A percentile compares a stretch with the other conserved stretches of the same genome.
Conservation (phyloP, 306 rosid genomes). For the Herpetospermum pedunculosum region DNA sequence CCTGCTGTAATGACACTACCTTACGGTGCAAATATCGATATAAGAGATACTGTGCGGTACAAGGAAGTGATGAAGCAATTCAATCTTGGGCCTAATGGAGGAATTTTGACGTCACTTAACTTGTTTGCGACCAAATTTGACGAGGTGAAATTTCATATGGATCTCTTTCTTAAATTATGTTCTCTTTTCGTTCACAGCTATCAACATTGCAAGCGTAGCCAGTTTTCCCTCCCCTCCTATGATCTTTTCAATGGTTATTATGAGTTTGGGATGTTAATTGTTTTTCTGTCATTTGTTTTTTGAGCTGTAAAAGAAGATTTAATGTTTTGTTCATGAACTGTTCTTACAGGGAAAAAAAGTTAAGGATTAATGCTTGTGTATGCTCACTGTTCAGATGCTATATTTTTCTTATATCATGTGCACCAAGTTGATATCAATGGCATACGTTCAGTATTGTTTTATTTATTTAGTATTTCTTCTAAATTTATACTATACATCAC, state of each 20-base stretch:
- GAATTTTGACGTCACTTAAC: slow-evolving; percentile 85
- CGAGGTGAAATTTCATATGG: slow-evolving; percentile 44
- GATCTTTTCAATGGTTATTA: neutral
- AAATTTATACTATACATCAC: neutral
- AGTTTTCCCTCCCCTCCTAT: neutral
- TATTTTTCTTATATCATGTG: neutral
- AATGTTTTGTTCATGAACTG: neutral
- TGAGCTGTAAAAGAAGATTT: neutral
- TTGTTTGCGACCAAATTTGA: slow-evolving; percentile 94
- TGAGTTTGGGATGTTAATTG: neutral
- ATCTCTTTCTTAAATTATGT: neutral
- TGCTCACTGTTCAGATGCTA: neutral
- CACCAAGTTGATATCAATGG: neutral
- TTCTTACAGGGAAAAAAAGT: neutral
- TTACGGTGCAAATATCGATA: slow-evolving; percentile 65
- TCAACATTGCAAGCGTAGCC: neutral
- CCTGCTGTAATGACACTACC: slow-evolving; percentile 91
- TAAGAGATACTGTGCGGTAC: slow-evolving; percentile 85
- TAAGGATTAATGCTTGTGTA: neutral
- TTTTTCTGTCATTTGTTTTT: neutral
- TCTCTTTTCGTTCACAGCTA: neutral
- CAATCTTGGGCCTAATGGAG: slow-evolving; percentile 97
- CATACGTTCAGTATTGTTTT: neutral
- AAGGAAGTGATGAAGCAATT: slow-evolving; percentile 94
- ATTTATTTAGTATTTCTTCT: neutral